Base-by-base conservation (phyloP, 192 early-diverging fungal genomes). In the Linnemannia exigua region DNA sequence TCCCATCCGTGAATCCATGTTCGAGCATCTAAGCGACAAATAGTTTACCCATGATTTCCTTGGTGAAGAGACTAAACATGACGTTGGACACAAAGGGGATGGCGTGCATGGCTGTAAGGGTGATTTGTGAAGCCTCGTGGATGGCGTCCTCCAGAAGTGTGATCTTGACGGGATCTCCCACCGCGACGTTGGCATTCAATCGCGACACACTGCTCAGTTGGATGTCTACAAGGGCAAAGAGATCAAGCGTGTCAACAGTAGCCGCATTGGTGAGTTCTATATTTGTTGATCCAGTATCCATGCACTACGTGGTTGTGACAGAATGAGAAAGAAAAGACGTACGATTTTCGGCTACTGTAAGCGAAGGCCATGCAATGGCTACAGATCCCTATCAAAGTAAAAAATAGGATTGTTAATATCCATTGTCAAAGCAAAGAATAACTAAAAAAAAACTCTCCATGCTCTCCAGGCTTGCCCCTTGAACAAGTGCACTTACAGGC, bases 1-100 rank as follows among this genome's bases (percentile, higher is more conserved):
- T 44, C 35, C n/a, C 38, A 74, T 44, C 8, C 72, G 44, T 44
- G 41, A n/a, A n/a, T n/a, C n/a, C n/a, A n/a, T n/a, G n/a, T n/a
- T n/a, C n/a, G n/a, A n/a, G n/a, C n/a, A n/a, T n/a, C n/a, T n/a
- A n/a, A n/a, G n/a, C n/a, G n/a, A n/a, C n/a, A n/a, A n/a, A n/a
- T n/a, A 70, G 11, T 35, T 70, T 90, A 94, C 94, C 76, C 75
- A 95, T 78, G 19, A 93, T 88, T 79, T 95, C 93, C 48, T 94
- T 94, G 35, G 89, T 70, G 73, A 90, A 94, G 1, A 91, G 88
- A 19, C 63, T 87, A 31, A 95, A 85, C 52, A 87, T 70, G 19
- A 89, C 72, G 75, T 94, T 91, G 15, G 88, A 71, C 2, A 89
- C 72, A 70, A 90, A 89, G 22, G 84, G 77, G 7, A 75, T 69